Evolutionary conservation across 1,139 yeast species (phyloP), one percentile per base, ranked within the genome.

Genomic region (Magnusiomyces ingens): DNA sequence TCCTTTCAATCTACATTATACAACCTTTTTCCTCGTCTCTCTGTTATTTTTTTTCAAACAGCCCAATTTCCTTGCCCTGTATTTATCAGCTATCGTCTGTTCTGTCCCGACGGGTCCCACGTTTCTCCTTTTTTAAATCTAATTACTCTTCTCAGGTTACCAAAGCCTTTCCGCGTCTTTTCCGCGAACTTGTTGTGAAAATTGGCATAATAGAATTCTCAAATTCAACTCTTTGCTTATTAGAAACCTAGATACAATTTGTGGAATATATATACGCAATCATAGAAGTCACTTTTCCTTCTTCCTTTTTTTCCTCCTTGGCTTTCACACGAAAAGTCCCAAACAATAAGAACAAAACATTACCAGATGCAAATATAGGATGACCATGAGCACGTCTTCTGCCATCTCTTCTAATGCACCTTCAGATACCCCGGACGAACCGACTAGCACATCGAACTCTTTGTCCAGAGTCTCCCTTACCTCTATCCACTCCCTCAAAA

Each of bases 1-100:
- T 18, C 45, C 52, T 22, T 35, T 43, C 55, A 37, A 45, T 45
- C 8, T 46, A 41, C 19, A 44, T 48, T 42, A 22, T 52, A 50
- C 22, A 52, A 21, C 3, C 41, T 29, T 18, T 46, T 40, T 38
- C 49, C 51, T 15, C 38, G 26, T n/a, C 15, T 10, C 38, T 17
- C 45, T 4, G 37, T 38, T 46, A 51, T 43, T 29, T 29, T 32
- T 21, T 43, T n/a, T 29, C 37, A 12, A 22, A 21, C 32, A 26
- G 32, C 8, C 32, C n/a, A 17, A 38, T 17, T 35, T 18, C 37
- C 36, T 36, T 15, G 10, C 45, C 38, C 52, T 12, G 13, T n/a
- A 15, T 45, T 46, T 29, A 11, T n/a, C 51, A 8, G 32, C 8
- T 26, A 4, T 26, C 32, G 4, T 26, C 32, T 5, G 32, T 26